Percentiles rank a stretch among this genome's conserved stretches.
These are phyloP conservation scores for Cryphonectria radicalis DNA, from an alignment of 2,329 filamentous ascomycete species.

Conservation along the genomic window DNA sequence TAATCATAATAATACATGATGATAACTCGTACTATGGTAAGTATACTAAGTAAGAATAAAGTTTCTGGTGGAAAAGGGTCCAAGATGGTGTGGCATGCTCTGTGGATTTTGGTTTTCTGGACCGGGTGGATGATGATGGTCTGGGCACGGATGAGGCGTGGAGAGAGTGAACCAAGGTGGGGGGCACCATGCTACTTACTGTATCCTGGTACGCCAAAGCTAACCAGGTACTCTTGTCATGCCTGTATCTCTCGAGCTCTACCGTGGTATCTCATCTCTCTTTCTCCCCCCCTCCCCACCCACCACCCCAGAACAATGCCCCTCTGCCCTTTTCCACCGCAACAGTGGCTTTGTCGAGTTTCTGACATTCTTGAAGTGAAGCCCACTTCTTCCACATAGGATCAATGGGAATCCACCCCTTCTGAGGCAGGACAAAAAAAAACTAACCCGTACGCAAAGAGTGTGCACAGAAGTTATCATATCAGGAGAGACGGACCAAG, in stretches of 20 bases:
- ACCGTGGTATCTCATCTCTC: background rate
- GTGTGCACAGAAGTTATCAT: background rate
- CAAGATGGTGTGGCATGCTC: background rate
- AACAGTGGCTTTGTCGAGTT: constrained; percentile 1
- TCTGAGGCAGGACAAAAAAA: background rate
- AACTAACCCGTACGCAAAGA: background rate
- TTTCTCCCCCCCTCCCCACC: background rate
- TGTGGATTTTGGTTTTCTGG: background rate
- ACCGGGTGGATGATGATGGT: background rate
- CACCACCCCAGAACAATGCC: background rate
- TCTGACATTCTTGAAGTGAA: background rate
- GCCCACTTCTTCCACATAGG: background rate
- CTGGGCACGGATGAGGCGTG: background rate
- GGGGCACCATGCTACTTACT: background rate
- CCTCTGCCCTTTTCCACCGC: background rate
- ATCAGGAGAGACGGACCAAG: background rate
- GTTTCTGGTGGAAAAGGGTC: background rate
- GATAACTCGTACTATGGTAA: background rate
- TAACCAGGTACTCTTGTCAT: background rate
- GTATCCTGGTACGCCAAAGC: background rate
- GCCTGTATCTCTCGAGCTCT: background rate
- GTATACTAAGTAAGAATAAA: background rate
- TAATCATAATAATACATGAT: background rate
- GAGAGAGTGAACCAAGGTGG: background rate
- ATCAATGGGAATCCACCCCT: background rate